Conservation (phyloP, 495 filamentous ascomycete species). For the Xylaria telfairii region DNA sequence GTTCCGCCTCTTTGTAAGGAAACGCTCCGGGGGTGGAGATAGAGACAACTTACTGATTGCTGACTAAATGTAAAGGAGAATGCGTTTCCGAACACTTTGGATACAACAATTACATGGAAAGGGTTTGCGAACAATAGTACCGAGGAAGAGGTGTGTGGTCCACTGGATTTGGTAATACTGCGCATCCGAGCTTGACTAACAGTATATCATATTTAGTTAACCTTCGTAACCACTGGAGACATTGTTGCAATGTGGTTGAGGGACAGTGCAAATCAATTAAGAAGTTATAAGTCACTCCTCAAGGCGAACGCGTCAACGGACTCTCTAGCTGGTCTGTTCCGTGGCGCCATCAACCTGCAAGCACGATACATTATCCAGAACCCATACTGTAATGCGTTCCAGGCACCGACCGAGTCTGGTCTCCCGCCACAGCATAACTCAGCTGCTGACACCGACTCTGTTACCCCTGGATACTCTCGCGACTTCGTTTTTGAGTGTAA, state of each 20-base stretch:
- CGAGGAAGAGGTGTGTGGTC: slow-evolving; percentile 43
- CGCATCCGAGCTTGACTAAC: slow-evolving; percentile 3
- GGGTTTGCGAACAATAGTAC: slow-evolving; percentile 56
- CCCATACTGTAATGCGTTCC: slow-evolving; percentile 72
- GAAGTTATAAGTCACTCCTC: slow-evolving; percentile 65
- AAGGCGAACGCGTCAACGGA: slow-evolving; percentile 48
- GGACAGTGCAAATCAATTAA: slow-evolving; percentile 71
- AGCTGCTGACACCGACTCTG: slow-evolving; percentile 34
- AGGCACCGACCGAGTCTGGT: slow-evolving; percentile 62
- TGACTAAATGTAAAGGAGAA: slow-evolving; percentile 46
- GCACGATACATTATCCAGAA: slow-evolving; percentile 63
- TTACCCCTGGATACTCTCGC: slow-evolving; percentile 34
- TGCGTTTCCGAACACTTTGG: slow-evolving; percentile 69
- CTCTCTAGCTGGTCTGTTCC: slow-evolving; percentile 63
- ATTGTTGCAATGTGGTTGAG: slow-evolving; percentile 78
- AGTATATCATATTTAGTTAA: slow-evolving; percentile 37
- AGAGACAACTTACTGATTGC: background rate
- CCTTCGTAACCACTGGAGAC: slow-evolving; percentile 63
- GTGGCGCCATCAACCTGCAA: slow-evolving; percentile 71
- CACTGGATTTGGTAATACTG: background rate
- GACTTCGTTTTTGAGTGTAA: slow-evolving; percentile 58
- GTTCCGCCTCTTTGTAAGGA: slow-evolving; percentile 59
- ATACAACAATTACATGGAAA: slow-evolving; percentile 71
- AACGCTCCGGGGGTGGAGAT: background rate
- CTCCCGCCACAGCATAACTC: slow-evolving; percentile 50